A percentile compares a stretch with the other conserved stretches of the same genome.
phyloP scores from a whole-genome alignment of 345 rosid species.

The Moricandia moricandioides region DNA sequence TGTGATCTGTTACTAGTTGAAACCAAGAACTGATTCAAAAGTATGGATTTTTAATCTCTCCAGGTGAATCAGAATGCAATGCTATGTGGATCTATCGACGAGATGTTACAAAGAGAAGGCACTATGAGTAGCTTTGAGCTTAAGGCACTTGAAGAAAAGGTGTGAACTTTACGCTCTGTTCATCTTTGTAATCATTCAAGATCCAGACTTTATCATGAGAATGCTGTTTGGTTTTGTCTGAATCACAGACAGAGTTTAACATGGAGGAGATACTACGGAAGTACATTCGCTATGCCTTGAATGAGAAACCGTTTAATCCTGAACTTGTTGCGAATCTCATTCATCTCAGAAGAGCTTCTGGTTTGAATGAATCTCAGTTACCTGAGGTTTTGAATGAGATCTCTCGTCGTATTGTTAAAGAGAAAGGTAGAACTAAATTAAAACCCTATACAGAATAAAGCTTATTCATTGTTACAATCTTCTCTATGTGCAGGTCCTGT shows the following conservation, averaged over 20 bases:
- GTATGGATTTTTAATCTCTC: neutral
- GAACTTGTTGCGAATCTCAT: slow-evolving; percentile 65
- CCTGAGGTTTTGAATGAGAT: slow-evolving; percentile 80
- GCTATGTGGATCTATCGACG: slow-evolving; percentile 73
- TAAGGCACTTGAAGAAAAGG: slow-evolving; percentile 60
- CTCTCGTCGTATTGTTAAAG: slow-evolving; percentile 43
- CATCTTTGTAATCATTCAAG: neutral
- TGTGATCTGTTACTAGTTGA: neutral
- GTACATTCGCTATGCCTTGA: slow-evolving; percentile 79
- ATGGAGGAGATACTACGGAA: slow-evolving; percentile 86
- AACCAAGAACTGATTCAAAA: neutral
- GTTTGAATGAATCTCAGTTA: slow-evolving; percentile 64
- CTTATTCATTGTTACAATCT: slow-evolving; percentile 14
- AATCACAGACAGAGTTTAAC: slow-evolving; percentile 91
- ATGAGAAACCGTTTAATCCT: slow-evolving; percentile 88
- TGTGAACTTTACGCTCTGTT: slow-evolving; percentile 27
- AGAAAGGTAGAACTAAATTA: slow-evolving; percentile 50
- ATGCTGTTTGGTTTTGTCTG: slow-evolving; percentile 21
- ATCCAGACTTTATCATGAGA: slow-evolving; percentile 37
- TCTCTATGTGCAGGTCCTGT: slow-evolving; percentile 65
- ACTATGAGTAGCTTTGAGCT: slow-evolving; percentile 53
- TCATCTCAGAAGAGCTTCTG: slow-evolving; percentile 70
- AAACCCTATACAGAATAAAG: neutral
- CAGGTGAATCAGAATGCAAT: slow-evolving; percentile 85
- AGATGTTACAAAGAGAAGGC: slow-evolving; percentile 54